Evolutionary conservation across 179 eudicot species (phyloP).

Genomic region (Amaranthus tricolor): DNA sequence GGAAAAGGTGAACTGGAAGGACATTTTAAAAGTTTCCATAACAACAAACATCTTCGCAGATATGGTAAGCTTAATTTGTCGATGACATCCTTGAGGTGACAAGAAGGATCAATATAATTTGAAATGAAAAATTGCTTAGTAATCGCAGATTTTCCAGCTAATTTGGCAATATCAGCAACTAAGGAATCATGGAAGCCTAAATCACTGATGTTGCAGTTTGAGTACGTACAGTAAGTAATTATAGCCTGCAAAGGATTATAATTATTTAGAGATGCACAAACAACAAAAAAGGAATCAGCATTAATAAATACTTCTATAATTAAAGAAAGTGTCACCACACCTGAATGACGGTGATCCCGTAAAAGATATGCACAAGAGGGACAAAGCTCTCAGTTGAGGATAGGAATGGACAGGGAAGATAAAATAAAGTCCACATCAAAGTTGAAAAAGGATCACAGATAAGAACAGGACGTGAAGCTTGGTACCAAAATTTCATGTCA

Average conservation of each 20-base stretch:
- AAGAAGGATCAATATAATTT: slow-evolving; percentile 47
- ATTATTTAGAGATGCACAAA: slow-evolving; percentile 1
- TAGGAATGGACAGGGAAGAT: slow-evolving; percentile 73
- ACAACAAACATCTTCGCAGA: slow-evolving; percentile 80
- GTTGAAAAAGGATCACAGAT: slow-evolving; percentile 85
- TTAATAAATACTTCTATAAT: background rate
- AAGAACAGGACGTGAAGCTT: slow-evolving; percentile 77
- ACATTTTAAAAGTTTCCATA: slow-evolving; percentile 66
- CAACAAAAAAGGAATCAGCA: background rate
- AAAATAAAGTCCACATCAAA: slow-evolving; percentile 87
- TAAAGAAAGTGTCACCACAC: slow-evolving; percentile 33
- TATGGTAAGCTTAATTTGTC: slow-evolving; percentile 69
- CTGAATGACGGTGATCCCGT: slow-evolving; percentile 69
- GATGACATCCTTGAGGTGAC: slow-evolving; percentile 45
- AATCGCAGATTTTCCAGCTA: slow-evolving; percentile 41
- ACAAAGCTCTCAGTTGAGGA: slow-evolving; percentile 61
- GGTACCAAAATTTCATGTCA: slow-evolving; percentile 76
- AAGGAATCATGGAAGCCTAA: slow-evolving; percentile 44
- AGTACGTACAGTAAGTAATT: slow-evolving; percentile 43
- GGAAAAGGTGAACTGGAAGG: slow-evolving; percentile 48
- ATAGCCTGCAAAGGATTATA: slow-evolving; percentile 50
- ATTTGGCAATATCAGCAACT: slow-evolving; percentile 53
- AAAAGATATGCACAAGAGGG: slow-evolving; percentile 78
- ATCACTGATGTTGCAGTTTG: slow-evolving; percentile 31
- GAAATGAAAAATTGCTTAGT: slow-evolving; percentile 50